Evolutionary conservation across 2,329 filamentous ascomycete species (phyloP), one percentile per base, ranked within the genome.

Genomic region (Pyrenophora tritici-repentis): DNA sequence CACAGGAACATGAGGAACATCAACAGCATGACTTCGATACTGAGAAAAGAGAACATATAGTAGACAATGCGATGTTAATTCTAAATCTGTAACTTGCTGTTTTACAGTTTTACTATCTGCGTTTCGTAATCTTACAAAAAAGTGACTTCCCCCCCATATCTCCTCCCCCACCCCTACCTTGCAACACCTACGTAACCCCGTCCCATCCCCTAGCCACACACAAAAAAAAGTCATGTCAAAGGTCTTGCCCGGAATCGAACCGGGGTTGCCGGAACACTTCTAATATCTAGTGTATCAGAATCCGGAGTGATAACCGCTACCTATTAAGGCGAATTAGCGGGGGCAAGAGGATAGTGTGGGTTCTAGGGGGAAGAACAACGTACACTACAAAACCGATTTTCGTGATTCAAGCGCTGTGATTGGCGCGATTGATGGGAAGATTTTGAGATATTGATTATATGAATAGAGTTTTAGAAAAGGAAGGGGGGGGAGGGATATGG

Each of bases 261-360:
- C 37, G 48, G 48, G 48, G 48, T 51, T 51, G 48, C 48, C 48
- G 48, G 48, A 51, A 51, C 17, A 29, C 2, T 31, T 6, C 32
- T 29, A 24, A 50, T 33, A 17, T 10, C 1, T 3, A 33, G 13
- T 26, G 16, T 12, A 51, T 51, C 48, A 51, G 48, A 51, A 51
- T 51, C 48, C 48, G 48, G 43, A 51, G 48, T 51, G 48, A 51
- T 51, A 51, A 51, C 48, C 48, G 48, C 48, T 51, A 47, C 43
- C 43, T 46, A 4, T 18, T 3, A 39, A 22, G 43, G 43, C 24
- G 13, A 8, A 46, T 46, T 46, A 46, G 43, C 18, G 43, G 43
- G 43, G 43, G 43, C 43, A 46, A 39, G 43, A 16, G 22, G 17
- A n/a, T 33, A 39, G 43, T 46, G 43, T 14, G 14, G 35, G 5